phyloP scores from a whole-genome alignment of 345 rosid genomes.

The Dipteronia dyeriana region DNA sequence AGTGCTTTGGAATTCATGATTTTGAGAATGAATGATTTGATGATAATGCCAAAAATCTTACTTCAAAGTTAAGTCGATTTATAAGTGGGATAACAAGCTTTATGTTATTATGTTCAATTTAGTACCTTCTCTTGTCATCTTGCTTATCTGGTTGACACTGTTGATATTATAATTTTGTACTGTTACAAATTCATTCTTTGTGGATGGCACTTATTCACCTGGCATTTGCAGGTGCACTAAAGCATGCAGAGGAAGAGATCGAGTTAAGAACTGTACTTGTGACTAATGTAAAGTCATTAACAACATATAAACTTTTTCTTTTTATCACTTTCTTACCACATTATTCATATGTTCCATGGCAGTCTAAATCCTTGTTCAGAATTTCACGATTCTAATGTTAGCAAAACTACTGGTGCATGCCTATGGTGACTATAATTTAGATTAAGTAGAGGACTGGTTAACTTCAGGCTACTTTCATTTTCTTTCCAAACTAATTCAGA shows the following conservation, averaged over 20 bases:
- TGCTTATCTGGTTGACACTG: background rate
- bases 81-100: background rate
- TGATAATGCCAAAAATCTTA: background rate
- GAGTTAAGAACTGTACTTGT: conserved; percentile 35
- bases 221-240: conserved; percentile 28
- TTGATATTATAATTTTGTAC: background rate
- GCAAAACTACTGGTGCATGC: background rate
- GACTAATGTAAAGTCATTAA: conserved; percentile 32
- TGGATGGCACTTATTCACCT: background rate
- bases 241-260: conserved; percentile 23
- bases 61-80: background rate
- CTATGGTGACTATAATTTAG: background rate
- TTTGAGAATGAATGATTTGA: background rate
- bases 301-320: background rate
- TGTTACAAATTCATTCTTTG: background rate
- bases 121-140: background rate
- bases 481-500: background rate
- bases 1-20: background rate
- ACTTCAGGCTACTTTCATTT: background rate
- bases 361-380: background rate
- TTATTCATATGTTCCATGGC: conserved; percentile 8
- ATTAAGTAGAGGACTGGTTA: background rate
- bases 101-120: background rate
- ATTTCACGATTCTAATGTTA: background rate
- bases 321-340: background rate